phyloP scores from a whole-genome alignment of 2,329 filamentous ascomycete species.

The Colletotrichum neosansevieriae region DNA sequence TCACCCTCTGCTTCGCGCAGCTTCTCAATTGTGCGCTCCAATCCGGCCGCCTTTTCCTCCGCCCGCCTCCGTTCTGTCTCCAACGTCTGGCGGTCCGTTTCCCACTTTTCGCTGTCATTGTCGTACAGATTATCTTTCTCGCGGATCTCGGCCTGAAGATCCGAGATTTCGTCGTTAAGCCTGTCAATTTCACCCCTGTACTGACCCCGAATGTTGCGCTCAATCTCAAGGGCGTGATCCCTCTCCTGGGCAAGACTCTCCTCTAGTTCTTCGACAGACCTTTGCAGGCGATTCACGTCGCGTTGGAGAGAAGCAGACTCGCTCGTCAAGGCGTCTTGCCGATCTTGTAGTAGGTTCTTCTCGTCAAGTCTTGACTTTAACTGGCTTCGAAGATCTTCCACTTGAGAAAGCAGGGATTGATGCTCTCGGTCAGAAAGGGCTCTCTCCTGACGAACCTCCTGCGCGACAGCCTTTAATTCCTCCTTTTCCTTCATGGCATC shows the following conservation, averaged over 20 bases:
- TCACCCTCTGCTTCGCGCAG: conserved; percentile 76
- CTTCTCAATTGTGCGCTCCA: conserved; percentile 78
- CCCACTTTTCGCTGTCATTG: conserved; percentile 80
- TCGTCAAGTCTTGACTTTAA: conserved; percentile 71
- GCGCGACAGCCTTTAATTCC: conserved; percentile 58
- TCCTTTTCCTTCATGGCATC: conserved; percentile 61
- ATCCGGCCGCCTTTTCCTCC: conserved; percentile 74
- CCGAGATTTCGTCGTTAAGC: conserved; percentile 70
- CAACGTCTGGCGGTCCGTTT: conserved; percentile 72
- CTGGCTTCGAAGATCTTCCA: conserved; percentile 70
- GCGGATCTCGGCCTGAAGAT: conserved; percentile 73
- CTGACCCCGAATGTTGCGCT: conserved; percentile 66
- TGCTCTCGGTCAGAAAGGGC: conserved; percentile 55
- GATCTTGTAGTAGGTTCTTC: conserved; percentile 76
- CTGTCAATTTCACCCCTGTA: conserved; percentile 61
- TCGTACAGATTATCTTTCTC: conserved; percentile 79
- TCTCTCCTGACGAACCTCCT: conserved; percentile 59
- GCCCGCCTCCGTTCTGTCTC: conserved; percentile 75
- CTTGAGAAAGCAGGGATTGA: conserved; percentile 58
- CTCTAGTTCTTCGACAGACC: conserved; percentile 61
- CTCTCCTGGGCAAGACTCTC: conserved; percentile 65
- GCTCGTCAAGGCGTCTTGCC: conserved; percentile 74
- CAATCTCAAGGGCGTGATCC: conserved; percentile 69
- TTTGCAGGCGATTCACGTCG: conserved; percentile 67
- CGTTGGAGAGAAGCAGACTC: conserved; percentile 76